A percentile compares a stretch with the other conserved stretches of the same genome.
These are phyloP conservation scores for Sanghuangporus weigelae DNA, from an alignment of 1,284 basidiomycete species.

Conservation along the genomic window DNA sequence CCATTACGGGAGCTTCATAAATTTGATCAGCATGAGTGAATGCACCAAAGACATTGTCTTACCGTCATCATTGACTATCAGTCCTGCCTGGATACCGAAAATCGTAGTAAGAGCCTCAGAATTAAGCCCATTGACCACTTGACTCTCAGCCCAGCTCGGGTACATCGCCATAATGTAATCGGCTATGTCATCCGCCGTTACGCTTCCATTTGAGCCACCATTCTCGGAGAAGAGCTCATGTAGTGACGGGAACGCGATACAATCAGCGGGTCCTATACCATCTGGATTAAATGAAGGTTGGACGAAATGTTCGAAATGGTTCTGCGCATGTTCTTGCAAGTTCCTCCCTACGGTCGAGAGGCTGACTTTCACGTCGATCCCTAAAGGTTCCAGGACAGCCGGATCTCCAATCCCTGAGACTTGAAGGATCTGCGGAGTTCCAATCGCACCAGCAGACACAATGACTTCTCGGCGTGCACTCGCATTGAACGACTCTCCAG, in stretches of 20 bases:
- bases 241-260: conserved; percentile 42
- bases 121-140: conserved; percentile 33
- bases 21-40: background rate
- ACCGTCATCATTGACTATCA: conserved; percentile 44
- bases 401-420: conserved; percentile 43
- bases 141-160: conserved; percentile 35
- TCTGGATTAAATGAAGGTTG: conserved; percentile 27
- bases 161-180: conserved; percentile 32
- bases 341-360: conserved; percentile 41
- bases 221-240: conserved; percentile 38
- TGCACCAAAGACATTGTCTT: background rate
- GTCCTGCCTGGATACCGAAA: conserved; percentile 36
- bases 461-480: conserved; percentile 27
- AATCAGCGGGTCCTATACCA: conserved; percentile 37
- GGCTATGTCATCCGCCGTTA: conserved; percentile 19
- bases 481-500: conserved; percentile 17
- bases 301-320: conserved; percentile 31
- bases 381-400: conserved; percentile 32
- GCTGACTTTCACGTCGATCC: conserved; percentile 33
- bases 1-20: conserved; percentile 39
- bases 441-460: conserved; percentile 29
- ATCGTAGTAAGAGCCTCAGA: conserved; percentile 37
- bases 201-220: conserved; percentile 21
- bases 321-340: conserved; percentile 44
- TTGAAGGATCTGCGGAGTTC: conserved; percentile 38